Conservation (phyloP, 441 rosid genomes). For the Adansonia gregorii region DNA sequence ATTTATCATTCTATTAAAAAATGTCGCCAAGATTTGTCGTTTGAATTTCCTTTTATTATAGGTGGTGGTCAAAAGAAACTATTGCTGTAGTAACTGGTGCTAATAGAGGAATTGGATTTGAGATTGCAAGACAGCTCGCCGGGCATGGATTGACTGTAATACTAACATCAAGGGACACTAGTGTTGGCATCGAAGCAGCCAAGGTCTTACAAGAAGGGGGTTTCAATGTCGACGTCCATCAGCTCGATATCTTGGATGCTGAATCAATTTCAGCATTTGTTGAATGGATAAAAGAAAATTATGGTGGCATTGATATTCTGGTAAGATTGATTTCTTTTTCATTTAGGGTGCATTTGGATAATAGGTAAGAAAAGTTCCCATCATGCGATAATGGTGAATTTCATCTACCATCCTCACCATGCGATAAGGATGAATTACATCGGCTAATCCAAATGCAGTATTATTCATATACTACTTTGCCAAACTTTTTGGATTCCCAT, state of each 20-base stretch:
- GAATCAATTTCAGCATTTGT: constrained; percentile 54
- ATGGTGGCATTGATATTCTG: constrained; percentile 72
- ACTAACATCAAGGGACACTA: constrained; percentile 68
- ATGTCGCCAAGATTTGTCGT: background rate
- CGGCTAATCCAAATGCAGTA: too few species aligned
- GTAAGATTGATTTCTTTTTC: constrained; percentile 39
- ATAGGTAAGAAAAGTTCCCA: too few species aligned
- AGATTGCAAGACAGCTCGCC: constrained; percentile 80
- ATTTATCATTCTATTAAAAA: background rate
- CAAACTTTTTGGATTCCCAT: background rate
- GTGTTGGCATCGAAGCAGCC: constrained; percentile 68
- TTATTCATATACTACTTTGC: too few species aligned
- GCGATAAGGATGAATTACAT: too few species aligned
- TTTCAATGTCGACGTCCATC: constrained; percentile 66
- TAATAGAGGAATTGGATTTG: constrained; percentile 88
- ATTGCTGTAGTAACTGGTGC: constrained; percentile 90
- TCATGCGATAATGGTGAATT: too few species aligned
- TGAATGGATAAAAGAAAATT: constrained; percentile 63
- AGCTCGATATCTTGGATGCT: constrained; percentile 61
- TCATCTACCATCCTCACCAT: too few species aligned
- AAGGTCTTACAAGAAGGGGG: constrained; percentile 68
- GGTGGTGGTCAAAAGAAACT: constrained; percentile 90
- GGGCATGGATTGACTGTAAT: constrained; percentile 75
- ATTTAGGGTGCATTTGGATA: too few species aligned
- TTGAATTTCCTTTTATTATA: constrained; percentile 27